phyloP scores from a whole-genome alignment of 2,329 filamentous ascomycete genomes.

The Nigrograna mackinnonii region DNA sequence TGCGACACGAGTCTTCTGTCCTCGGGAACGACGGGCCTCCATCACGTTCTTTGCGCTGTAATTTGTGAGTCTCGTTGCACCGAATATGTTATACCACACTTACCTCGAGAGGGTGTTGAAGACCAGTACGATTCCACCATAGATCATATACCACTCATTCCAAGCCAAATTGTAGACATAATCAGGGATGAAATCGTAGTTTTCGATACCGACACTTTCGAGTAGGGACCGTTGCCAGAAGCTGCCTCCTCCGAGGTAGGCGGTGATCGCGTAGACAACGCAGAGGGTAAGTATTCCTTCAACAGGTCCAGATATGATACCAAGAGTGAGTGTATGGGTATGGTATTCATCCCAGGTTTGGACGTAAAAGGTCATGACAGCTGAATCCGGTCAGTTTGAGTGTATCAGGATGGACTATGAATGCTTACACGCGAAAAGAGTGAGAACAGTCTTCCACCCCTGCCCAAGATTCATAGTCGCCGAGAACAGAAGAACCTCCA shows the following conservation, averaged over 20 bases:
- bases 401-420: neutral
- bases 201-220: constrained; percentile 68
- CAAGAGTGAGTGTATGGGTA: constrained; percentile 91
- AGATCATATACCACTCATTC: constrained; percentile 90
- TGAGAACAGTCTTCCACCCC: constrained; percentile 83
- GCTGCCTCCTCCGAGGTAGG: constrained; percentile 80
- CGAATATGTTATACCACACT: neutral
- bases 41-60: constrained; percentile 79
- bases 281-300: constrained; percentile 89
- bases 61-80: neutral
- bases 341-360: constrained; percentile 99
- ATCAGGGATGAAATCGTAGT: constrained; percentile 67
- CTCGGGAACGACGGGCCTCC: constrained; percentile 73
- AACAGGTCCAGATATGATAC: constrained; percentile 90
- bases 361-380: constrained; percentile 93
- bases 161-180: constrained; percentile 78
- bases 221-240: constrained; percentile 92
- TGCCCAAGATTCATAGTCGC: constrained; percentile 92
- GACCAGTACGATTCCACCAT: constrained; percentile 78
- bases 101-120: constrained; percentile 79
- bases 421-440: constrained; percentile 74
- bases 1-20: constrained; percentile 72
- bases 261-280: constrained; percentile 80
- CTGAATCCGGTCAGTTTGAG: too few species aligned
- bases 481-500: constrained; percentile 90